Evolutionary conservation across 257 asterid genomes (phyloP).

Genomic region (Cynanchum wilfordii): DNA sequence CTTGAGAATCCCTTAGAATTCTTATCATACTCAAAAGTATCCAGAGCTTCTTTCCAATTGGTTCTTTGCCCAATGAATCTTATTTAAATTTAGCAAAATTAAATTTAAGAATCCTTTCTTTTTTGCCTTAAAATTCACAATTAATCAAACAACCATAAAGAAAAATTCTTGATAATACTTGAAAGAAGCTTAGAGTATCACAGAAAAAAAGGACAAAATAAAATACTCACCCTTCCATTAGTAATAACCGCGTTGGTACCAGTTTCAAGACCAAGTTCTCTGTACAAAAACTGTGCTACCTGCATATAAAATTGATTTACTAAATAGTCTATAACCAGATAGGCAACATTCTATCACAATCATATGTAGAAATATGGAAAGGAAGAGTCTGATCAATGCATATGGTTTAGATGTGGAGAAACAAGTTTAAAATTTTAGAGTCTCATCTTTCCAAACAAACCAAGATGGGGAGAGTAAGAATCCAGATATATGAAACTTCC

Average conservation of each 20-base stretch:
- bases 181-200: neutral
- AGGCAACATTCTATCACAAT: slow-evolving; percentile 4
- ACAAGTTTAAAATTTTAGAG: neutral
- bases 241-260: slow-evolving; percentile 86
- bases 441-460: neutral
- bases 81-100: neutral
- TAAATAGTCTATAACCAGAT: slow-evolving; percentile 7
- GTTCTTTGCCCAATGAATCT: neutral
- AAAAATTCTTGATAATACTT: neutral
- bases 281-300: slow-evolving; percentile 73
- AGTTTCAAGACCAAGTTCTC: slow-evolving; percentile 59
- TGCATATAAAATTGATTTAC: slow-evolving; percentile 36
- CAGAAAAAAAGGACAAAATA: neutral
- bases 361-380: neutral
- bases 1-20: neutral
- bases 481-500: neutral
- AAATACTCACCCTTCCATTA: slow-evolving; percentile 87
- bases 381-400: neutral
- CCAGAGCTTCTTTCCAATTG: neutral
- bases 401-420: neutral
- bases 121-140: neutral
- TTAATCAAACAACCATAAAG: neutral
- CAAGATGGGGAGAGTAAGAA: neutral
- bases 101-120: neutral
- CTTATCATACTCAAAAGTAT: neutral